phyloP scores from a whole-genome alignment of 345 rosid genomes.

The Cardamine chenopodiifolia region DNA sequence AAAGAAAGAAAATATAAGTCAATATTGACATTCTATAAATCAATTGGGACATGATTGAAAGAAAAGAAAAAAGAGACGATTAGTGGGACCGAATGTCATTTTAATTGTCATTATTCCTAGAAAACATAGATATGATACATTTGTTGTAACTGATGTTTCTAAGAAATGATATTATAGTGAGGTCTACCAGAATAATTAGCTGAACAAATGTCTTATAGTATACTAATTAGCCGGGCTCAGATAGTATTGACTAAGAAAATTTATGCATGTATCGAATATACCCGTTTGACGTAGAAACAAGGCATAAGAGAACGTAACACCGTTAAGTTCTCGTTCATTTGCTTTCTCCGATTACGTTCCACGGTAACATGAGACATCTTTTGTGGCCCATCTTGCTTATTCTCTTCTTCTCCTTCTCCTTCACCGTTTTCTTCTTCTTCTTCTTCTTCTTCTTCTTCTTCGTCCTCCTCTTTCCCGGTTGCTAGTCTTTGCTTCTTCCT shows the following conservation, averaged over 20 bases:
- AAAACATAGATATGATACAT: constrained; percentile 22
- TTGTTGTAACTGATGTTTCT: constrained; percentile 29
- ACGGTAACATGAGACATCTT: constrained; percentile 86
- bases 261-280: constrained; percentile 29
- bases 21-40: constrained; percentile 12
- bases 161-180: constrained; percentile 23
- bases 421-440: constrained; percentile 6
- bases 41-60: constrained; percentile 20
- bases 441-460: constrained; percentile 27
- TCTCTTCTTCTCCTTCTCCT: constrained; percentile 42
- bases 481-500: constrained; percentile 53
- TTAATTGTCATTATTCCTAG: constrained; percentile 26
- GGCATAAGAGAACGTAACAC: constrained; percentile 95
- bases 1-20: constrained; percentile 25
- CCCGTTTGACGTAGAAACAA: constrained; percentile 97
- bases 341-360: constrained; percentile 97
- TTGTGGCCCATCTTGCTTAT: constrained; percentile 61
- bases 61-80: constrained; percentile 22
- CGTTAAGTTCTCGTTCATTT: constrained; percentile 88
- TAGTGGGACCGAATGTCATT: constrained; percentile 42
- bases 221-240: not conserved
- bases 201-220: not conserved
- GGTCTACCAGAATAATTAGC: constrained; percentile 20
- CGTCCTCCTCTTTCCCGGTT: constrained; percentile 34
- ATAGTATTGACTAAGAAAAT: not conserved